Percentiles rank a stretch among this genome's conserved stretches.
phyloP scores from a whole-genome alignment of 2,329 filamentous ascomycete species.

The Coniochaeta prunicola region DNA sequence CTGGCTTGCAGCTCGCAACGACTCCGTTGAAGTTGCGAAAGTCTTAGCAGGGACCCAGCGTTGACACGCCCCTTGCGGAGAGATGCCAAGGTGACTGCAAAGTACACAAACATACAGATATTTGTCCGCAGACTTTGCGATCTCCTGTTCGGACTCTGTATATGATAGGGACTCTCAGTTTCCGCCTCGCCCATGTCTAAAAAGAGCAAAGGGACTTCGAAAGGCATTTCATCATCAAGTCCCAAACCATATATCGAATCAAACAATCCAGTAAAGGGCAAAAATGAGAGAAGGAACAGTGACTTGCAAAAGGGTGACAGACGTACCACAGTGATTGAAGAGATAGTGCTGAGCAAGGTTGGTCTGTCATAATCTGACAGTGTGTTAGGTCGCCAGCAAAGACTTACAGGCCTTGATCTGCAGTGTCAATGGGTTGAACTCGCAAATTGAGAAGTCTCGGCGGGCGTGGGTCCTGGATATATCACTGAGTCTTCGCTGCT shows the following conservation, averaged over 20 bases:
- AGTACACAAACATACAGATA: neutral
- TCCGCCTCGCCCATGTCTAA: neutral
- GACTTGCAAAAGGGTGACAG: neutral
- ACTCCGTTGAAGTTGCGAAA: neutral
- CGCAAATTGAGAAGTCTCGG: neutral
- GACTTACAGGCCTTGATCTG: too few species aligned
- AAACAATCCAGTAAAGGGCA: too few species aligned
- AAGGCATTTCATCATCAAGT: neutral
- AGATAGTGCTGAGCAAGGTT: too few species aligned
- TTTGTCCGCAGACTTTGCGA: neutral
- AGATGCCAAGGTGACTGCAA: neutral
- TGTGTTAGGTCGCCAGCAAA: too few species aligned
- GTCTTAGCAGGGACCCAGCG: neutral
- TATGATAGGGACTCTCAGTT: neutral
- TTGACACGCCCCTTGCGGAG: neutral
- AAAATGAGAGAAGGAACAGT: too few species aligned
- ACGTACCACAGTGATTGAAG: too few species aligned
- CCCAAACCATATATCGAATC: neutral
- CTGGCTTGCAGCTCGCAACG: neutral
- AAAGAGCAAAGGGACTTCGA: neutral
- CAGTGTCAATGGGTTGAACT: too few species aligned
- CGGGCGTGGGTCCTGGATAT: neutral
- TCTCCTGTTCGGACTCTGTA: neutral
- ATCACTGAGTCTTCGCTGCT: neutral
- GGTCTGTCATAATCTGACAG: too few species aligned